Conservation (phyloP, 2,329 filamentous ascomycete species). For the Penicillium sp. region DNA sequence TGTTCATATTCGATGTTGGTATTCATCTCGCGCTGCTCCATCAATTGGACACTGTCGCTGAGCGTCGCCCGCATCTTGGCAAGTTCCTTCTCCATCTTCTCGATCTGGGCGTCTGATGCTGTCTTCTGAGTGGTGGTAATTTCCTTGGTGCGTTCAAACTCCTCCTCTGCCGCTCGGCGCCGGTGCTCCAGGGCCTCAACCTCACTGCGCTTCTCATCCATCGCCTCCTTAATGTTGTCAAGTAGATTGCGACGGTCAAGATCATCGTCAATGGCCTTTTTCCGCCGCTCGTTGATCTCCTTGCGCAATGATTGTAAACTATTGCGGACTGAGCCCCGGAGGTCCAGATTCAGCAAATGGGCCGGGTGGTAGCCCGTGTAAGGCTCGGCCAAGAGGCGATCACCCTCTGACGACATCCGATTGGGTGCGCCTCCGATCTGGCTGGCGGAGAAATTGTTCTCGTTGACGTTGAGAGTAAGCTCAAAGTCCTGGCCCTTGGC, state of each 20-base stretch:
- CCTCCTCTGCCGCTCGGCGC: conserved; percentile 85
- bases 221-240: conserved; percentile 93
- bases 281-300: conserved; percentile 88
- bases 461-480: conserved; percentile 79
- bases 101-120: conserved; percentile 89
- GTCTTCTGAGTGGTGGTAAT: conserved; percentile 85
- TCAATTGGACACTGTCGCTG: conserved; percentile 83
- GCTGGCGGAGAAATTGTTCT: conserved; percentile 76
- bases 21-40: conserved; percentile 96
- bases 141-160: conserved; percentile 93
- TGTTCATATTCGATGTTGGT: conserved; percentile 97
- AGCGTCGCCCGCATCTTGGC: conserved; percentile 86
- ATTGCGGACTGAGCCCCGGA: conserved; percentile 80
- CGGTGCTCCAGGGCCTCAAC: conserved; percentile 90
- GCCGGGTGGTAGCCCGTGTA: conserved; percentile 88
- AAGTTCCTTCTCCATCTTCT: conserved; percentile 99
- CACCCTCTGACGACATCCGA: conserved; percentile 61
- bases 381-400: conserved; percentile 80
- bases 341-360: conserved; percentile 85
- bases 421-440: conserved; percentile 57
- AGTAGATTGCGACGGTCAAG: conserved; percentile 94
- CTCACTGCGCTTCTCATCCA: conserved; percentile 92
- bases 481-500: conserved; percentile 87
- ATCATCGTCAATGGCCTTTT: conserved; percentile 81
- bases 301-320: conserved; percentile 80